phyloP scores from a whole-genome alignment of 2,329 filamentous ascomycete genomes.

The Exophiala alcalophila region DNA sequence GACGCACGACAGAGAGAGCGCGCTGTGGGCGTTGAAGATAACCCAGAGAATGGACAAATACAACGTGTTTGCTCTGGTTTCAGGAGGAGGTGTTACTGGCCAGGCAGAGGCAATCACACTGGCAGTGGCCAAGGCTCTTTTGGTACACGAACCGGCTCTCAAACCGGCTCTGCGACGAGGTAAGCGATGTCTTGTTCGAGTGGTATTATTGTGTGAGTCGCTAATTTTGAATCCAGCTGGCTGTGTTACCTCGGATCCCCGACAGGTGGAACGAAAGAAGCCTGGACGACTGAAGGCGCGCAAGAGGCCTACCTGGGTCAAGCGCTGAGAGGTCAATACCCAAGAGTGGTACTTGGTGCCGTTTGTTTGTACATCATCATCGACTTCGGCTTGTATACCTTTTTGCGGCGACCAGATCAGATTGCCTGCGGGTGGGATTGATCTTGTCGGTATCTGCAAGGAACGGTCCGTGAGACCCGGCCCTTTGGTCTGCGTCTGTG shows the following conservation, averaged over 20 bases:
- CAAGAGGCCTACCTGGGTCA: conserved; percentile 98
- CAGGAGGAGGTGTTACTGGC: conserved; percentile 86
- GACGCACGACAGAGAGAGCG: conserved; percentile 90
- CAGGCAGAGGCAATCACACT: conserved; percentile 93
- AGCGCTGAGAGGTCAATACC: conserved; percentile 53
- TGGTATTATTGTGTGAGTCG: conserved; percentile 7
- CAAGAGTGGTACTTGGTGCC: conserved; percentile 21
- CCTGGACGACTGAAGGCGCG: conserved; percentile 91
- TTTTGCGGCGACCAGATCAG: too few species aligned
- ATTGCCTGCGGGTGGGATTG: too few species aligned
- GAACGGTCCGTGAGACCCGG: too few species aligned
- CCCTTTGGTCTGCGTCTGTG: too few species aligned
- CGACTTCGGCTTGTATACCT: conserved; percentile 31
- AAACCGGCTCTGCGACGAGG: conserved; percentile 85
- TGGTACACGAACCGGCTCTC: conserved; percentile 87
- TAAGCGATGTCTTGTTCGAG: conserved; percentile 51
- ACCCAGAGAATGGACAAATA: conserved; percentile 90
- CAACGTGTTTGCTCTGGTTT: conserved; percentile 84
- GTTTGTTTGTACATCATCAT: conserved; percentile 32
- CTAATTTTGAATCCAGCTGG: conserved; percentile 62
- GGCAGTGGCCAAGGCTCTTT: conserved; percentile 79
- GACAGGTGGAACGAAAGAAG: conserved; percentile 97
- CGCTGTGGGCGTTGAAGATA: conserved; percentile 81
- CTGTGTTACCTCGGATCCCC: conserved; percentile 83
- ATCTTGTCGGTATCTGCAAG: not conserved